Evolutionary conservation across 108 stramenopile genomes (phyloP), one percentile per base, ranked within the genome.

Genomic region (Nitzschia palea): DNA sequence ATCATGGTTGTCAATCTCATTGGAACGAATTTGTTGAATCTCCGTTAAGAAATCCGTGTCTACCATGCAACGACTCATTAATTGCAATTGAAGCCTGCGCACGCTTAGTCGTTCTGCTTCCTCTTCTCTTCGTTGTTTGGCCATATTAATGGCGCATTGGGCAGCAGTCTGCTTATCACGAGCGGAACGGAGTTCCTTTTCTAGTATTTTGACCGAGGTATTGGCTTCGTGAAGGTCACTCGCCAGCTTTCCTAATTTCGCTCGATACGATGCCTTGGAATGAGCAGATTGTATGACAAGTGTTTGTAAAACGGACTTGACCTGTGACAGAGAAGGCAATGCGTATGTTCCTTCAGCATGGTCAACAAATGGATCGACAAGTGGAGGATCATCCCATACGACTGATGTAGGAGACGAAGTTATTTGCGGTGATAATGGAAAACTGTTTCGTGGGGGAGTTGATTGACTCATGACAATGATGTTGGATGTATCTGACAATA

Each of bases 241-340:
- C n/a, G 55, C 17, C 55, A 56, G 22, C 27, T 56, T 31, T 9
- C 55, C 55, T 34, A 56, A 27, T 34, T 56, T 56, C 14, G 25
- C 30, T 4, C 33, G 30, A 34, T 56, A 56, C 14, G 55, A 56
- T 23, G 55, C 55, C 55, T 56, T 56, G 55, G 55, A 56, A 17
- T 5, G 27, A 27, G 55, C 55, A 10, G 55, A 56, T 20, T 34
- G 55, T 17, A 17, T 31, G 32, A 56, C 55, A 4, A 56, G 32
- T 14, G 14, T 31, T n/a, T 56, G 55, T 17, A 56, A 34, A 18
- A 28, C 55, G 55, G 8, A 9, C 12, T 23, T 14, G 55, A 56
- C 22, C 14, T 56, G 14, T 4, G 23, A 28, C 14, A 56, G 26
- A 34, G 30, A 12, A 4, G 55, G 55, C 8, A 56, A 20, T n/a